These are phyloP conservation scores for Spiraea crenata DNA, from an alignment of 331 rosid species.

Conservation along the genomic window DNA sequence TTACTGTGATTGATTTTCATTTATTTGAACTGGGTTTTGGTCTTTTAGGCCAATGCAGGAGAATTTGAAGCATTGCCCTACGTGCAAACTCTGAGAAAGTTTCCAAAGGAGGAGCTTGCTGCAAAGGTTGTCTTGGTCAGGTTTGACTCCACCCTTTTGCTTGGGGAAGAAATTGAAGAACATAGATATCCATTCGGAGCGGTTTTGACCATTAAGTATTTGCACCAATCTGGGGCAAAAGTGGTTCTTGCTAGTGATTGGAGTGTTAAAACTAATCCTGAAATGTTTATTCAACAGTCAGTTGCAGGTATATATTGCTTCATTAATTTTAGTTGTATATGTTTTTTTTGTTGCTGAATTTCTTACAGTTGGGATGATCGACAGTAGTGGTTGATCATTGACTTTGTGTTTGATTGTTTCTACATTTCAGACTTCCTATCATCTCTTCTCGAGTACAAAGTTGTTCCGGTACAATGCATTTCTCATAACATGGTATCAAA, in stretches of 20 bases:
- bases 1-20: constrained; percentile 13
- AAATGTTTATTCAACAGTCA: constrained; percentile 25
- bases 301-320: constrained; percentile 59
- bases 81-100: constrained; percentile 70
- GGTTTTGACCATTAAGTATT: constrained; percentile 57
- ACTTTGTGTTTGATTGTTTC: constrained; percentile 28
- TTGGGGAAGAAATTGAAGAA: constrained; percentile 33
- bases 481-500: constrained; percentile 31
- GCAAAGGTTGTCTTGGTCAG: constrained; percentile 75
- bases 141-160: constrained; percentile 70
- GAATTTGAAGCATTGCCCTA: constrained; percentile 57
- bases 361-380: background rate
- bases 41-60: constrained; percentile 44
- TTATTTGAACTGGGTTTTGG: constrained; percentile 28
- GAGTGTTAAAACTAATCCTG: constrained; percentile 38
- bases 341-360: background rate
- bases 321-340: background rate
- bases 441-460: constrained; percentile 46
- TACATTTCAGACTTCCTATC: constrained; percentile 56
- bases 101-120: constrained; percentile 64
- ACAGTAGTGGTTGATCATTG: constrained; percentile 6
- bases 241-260: constrained; percentile 73
- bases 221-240: constrained; percentile 57
- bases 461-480: constrained; percentile 47
- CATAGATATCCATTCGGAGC: constrained; percentile 36